phyloP scores from a whole-genome alignment of 805 yeast species.

The Saturnispora dispora region DNA sequence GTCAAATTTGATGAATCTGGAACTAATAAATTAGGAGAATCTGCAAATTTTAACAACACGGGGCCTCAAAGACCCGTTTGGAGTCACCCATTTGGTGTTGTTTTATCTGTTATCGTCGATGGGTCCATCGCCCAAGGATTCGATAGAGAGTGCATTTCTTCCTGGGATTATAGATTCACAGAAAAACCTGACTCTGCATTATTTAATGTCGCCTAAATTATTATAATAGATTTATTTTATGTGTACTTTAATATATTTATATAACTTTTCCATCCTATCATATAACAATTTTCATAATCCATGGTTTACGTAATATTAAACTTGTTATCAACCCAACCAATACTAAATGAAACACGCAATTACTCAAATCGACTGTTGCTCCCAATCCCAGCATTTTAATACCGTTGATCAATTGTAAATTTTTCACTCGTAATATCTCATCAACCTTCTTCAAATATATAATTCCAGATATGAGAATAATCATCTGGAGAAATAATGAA shows the following conservation, averaged over 20 bases:
- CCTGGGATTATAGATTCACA: conserved; percentile 58
- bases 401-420: conserved; percentile 8
- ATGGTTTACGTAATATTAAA: background rate
- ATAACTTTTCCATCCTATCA: background rate
- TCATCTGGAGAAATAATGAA: background rate
- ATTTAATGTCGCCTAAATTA: conserved; percentile 11
- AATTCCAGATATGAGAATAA: conserved; percentile 2
- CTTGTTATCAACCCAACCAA: conserved; percentile 9
- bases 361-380: conserved; percentile 9
- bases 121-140: conserved; percentile 32
- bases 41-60: conserved; percentile 39
- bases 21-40: conserved; percentile 52
- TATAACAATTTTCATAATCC: conserved; percentile 3
- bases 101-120: conserved; percentile 50
- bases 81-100: conserved; percentile 68
- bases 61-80: conserved; percentile 40
- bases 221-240: background rate
- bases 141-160: conserved; percentile 41
- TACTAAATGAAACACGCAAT: conserved; percentile 12
- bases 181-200: conserved; percentile 49
- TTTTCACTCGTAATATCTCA: conserved; percentile 9
- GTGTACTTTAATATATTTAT: background rate
- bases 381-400: conserved; percentile 14
- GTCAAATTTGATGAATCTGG: conserved; percentile 75
- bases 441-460: conserved; percentile 3